Conservation (phyloP, 495 filamentous ascomycete species). For the Hypoxylon subgilvum region DNA sequence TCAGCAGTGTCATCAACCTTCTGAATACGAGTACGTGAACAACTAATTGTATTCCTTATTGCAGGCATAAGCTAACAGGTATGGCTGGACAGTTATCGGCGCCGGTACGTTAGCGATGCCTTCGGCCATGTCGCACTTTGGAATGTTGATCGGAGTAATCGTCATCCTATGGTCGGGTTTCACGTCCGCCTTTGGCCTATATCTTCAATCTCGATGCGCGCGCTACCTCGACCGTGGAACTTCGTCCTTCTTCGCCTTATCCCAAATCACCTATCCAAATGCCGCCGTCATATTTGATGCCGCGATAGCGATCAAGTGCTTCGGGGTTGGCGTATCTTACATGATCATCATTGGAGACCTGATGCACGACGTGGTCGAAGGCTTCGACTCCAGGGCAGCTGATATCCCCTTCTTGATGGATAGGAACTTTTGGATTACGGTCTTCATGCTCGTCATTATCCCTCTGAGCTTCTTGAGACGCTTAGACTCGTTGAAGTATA, state of each 20-base stretch:
- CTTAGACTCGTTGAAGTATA: conserved; percentile 95
- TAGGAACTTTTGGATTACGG: conserved; percentile 97
- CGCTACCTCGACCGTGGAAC: conserved; percentile 86
- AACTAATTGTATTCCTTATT: too few species aligned
- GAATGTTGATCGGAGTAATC: conserved; percentile 77
- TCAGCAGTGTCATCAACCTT: conserved; percentile 91
- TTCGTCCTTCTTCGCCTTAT: conserved; percentile 84
- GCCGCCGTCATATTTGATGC: conserved; percentile 94
- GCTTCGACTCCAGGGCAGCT: conserved; percentile 64
- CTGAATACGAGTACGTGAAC: conserved; percentile 82
- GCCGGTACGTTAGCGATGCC: conserved; percentile 96
- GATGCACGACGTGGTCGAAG: conserved; percentile 91
- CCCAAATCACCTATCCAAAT: conserved; percentile 95
- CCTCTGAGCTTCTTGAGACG: conserved; percentile 89
- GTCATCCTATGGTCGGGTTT: conserved; percentile 90
- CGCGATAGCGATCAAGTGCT: conserved; percentile 97
- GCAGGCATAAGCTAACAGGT: conserved; percentile 12
- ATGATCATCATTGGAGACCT: conserved; percentile 98
- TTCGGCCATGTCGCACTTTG: conserved; percentile 89
- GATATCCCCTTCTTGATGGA: conserved; percentile 76
- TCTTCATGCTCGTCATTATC: conserved; percentile 94
- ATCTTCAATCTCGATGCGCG: conserved; percentile 90
- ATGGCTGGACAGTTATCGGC: conserved; percentile 72
- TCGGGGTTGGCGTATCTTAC: conserved; percentile 95
- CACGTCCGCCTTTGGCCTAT: conserved; percentile 89